Evolutionary conservation across 257 asterid species (phyloP), one percentile per base, ranked within the genome.

Genomic region (Gentiana dahurica): DNA sequence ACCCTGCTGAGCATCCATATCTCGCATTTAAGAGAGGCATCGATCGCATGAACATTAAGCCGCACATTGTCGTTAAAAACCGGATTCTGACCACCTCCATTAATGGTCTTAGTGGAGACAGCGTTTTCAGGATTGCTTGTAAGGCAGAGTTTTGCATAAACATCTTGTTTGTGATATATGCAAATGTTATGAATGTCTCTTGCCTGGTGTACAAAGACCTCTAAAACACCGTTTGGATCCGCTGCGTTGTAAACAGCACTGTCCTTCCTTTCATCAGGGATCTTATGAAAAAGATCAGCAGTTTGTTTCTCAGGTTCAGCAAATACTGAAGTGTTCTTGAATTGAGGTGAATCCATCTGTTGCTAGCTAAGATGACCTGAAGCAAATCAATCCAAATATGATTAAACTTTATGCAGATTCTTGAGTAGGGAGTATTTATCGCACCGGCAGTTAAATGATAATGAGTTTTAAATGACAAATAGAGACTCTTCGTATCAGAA

Each of bases 1-100:
- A 88, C 98, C 76, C 97, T 78, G 73, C 98, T 91, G 33, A 87
- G 83, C 98, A 91, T 91, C 95, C 95, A 91, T 68, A 91, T 71
- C 81, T 87, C 96, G 58, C 98, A 91, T 64, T 91, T 87, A 9
- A 91, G 85, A 11, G 95, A 85, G 38, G 96, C 75, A 62, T 88
- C 84, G 9, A 71, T 73, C 2, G 75, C 83, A 10, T 77, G 72
- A 48, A 88, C 84, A 32, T 68, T 74, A 8, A 92, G 90, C 4
- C 72, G 57, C 37, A 88, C 75, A 59, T 66, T 80, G 66, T 92
- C 94, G 5, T 88, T 77, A 77, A 92, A 92, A 65, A 92, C 65
- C 0, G 98, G 98, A 64, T 81, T 88, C 38, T 86, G 70, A 49
- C 99, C 97, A 44, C 97, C 99, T 5, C 99, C 99, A 37, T 84